Evolutionary conservation across 2,329 filamentous ascomycete genomes (phyloP).

Genomic region (Beauveria medogensis): DNA sequence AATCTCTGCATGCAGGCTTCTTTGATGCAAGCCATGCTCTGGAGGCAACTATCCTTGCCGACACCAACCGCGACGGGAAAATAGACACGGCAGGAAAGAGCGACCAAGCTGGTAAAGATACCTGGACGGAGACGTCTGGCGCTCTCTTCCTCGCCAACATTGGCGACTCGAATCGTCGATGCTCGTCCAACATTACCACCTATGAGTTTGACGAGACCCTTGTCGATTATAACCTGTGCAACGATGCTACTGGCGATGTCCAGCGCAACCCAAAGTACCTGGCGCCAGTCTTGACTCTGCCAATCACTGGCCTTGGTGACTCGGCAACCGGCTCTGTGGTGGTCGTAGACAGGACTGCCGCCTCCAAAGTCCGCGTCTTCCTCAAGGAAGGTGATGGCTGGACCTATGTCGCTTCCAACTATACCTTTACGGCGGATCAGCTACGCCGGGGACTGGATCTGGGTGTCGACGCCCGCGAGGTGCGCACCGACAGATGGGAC

Average conservation of each 20-base stretch:
- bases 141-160: constrained; percentile 7
- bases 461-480: constrained; percentile 27
- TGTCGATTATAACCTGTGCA: constrained; percentile 15
- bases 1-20: not conserved
- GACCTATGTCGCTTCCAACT: constrained; percentile 17
- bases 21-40: not conserved
- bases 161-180: constrained; percentile 2
- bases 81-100: not conserved
- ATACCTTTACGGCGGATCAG: constrained; percentile 21
- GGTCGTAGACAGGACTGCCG: constrained; percentile 10
- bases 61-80: constrained; percentile 8
- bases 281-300: constrained; percentile 24
- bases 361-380: constrained; percentile 22
- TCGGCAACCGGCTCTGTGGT: constrained; percentile 15
- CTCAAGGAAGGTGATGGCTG: constrained; percentile 18
- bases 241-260: constrained; percentile 27
- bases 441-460: constrained; percentile 24
- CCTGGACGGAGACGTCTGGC: not conserved
- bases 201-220: not conserved
- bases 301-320: constrained; percentile 14
- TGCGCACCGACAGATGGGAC: constrained; percentile 19
- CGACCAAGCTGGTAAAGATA: not conserved
- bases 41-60: not conserved
- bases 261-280: constrained; percentile 22
- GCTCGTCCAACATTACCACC: not conserved